A percentile compares a stretch with the other conserved stretches of the same genome.
phyloP scores from a whole-genome alignment of 495 filamentous ascomycete genomes.

The Lophiostoma macrostomum region DNA sequence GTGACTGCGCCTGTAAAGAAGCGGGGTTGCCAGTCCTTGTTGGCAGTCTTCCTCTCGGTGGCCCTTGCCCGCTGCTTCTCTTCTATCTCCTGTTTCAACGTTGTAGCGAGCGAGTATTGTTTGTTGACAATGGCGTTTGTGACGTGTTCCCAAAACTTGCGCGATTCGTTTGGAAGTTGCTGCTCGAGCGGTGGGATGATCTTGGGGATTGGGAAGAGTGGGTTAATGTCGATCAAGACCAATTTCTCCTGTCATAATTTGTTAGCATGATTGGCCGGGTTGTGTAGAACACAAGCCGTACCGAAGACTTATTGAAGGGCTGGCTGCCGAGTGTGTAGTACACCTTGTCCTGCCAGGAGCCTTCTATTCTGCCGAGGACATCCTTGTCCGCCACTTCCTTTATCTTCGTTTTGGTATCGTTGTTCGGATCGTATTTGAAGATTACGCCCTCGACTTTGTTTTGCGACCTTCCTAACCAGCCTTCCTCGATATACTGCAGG shows the following conservation, averaged over 20 bases:
- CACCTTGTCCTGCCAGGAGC: constrained; percentile 75
- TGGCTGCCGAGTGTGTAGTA: constrained; percentile 54
- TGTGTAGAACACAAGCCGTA: constrained; percentile 22
- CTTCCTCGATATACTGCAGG: constrained; percentile 87
- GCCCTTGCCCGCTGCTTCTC: constrained; percentile 83
- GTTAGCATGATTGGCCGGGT: not conserved
- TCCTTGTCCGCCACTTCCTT: constrained; percentile 83
- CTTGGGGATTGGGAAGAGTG: constrained; percentile 74
- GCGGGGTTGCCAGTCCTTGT: constrained; percentile 74
- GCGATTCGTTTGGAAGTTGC: constrained; percentile 86
- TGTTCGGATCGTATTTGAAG: constrained; percentile 78
- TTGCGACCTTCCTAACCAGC: constrained; percentile 87
- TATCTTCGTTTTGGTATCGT: constrained; percentile 71
- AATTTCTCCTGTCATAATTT: constrained; percentile 53
- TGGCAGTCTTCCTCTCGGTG: constrained; percentile 64
- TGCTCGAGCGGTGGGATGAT: constrained; percentile 66
- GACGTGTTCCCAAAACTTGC: constrained; percentile 81
- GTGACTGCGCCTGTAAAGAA: constrained; percentile 80
- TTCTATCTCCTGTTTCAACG: constrained; percentile 85
- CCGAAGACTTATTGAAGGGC: constrained; percentile 49
- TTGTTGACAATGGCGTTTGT: constrained; percentile 83
- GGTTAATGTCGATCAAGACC: constrained; percentile 79
- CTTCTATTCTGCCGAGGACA: constrained; percentile 77
- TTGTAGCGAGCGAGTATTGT: constrained; percentile 79
- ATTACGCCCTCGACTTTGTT: constrained; percentile 89